Percentiles rank a stretch among this genome's conserved stretches.
These are phyloP conservation scores for Talaromyces ruber DNA, from an alignment of 495 filamentous ascomycete species.

Conservation along the genomic window DNA sequence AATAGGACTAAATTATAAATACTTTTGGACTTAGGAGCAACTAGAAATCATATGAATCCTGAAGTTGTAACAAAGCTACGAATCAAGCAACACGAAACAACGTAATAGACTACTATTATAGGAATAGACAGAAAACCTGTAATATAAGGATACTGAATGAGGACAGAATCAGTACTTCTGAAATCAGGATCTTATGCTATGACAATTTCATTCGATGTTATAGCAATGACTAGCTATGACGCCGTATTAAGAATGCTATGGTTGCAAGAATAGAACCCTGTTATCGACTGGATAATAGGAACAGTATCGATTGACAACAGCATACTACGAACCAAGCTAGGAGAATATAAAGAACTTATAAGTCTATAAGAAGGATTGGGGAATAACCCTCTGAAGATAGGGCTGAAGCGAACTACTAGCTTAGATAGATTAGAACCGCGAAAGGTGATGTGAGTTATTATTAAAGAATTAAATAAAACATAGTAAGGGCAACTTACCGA, in stretches of 20 bases:
- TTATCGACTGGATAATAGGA: not conserved
- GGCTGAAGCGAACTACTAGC: too few relatives aligned
- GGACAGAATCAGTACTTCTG: not conserved
- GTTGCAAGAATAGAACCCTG: not conserved
- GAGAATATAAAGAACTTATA: not conserved
- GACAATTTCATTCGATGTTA: not conserved
- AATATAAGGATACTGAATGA: not conserved
- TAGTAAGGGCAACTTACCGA: conserved; percentile 1
- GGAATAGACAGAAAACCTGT: not conserved
- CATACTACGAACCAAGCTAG: not conserved
- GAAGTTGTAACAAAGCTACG: not conserved
- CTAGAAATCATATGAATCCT: not conserved
- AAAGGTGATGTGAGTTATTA: not conserved
- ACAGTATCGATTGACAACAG: not conserved
- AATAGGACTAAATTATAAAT: not conserved
- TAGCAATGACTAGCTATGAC: not conserved
- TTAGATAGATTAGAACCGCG: not conserved
- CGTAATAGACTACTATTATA: not conserved
- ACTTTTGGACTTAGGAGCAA: not conserved
- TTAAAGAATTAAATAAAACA: conserved; percentile 9
- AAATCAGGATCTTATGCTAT: not conserved
- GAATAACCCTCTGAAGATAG: not conserved
- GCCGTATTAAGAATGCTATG: conserved; percentile 1
- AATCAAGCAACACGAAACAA: not conserved
- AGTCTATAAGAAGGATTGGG: not conserved